Conservation (phyloP, 345 rosid genomes). For the Salix exigua region DNA sequence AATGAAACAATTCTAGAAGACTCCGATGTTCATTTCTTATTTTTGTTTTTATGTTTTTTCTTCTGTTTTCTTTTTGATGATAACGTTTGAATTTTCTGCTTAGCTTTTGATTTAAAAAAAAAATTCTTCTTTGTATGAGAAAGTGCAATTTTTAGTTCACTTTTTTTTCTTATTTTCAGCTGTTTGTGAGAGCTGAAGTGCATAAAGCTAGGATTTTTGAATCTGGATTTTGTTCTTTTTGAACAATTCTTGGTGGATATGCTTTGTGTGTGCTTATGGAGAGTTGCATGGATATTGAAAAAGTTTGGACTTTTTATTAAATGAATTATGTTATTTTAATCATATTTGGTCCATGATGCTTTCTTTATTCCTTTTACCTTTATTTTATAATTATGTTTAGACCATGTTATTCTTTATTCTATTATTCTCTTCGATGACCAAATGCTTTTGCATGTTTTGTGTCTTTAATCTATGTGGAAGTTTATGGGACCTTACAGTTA, state of each 20-base stretch:
- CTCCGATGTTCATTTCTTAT: not conserved
- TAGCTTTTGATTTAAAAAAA: not conserved
- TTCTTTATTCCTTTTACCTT: not conserved
- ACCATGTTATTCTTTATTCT: not conserved
- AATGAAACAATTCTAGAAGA: not conserved
- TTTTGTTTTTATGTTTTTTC: not conserved
- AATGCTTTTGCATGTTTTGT: not conserved
- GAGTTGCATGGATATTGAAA: not conserved
- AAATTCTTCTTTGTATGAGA: not conserved
- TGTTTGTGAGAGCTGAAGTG: not conserved
- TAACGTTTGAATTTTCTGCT: not conserved
- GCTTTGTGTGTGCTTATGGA: not conserved
- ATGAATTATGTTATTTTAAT: not conserved
- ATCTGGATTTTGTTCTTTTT: too few relatives aligned
- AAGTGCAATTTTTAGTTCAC: not conserved
- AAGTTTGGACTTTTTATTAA: not conserved
- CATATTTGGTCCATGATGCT: not conserved
- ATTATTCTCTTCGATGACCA: not conserved
- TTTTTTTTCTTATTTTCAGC: not conserved
- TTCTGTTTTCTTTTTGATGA: not conserved
- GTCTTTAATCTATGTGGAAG: not conserved
- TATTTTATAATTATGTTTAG: not conserved
- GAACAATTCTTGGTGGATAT: too few relatives aligned
- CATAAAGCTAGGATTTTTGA: not conserved
- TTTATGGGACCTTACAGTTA: not conserved